phyloP scores from a whole-genome alignment of 2,329 filamentous ascomycete species.

The Eutypa lata region DNA sequence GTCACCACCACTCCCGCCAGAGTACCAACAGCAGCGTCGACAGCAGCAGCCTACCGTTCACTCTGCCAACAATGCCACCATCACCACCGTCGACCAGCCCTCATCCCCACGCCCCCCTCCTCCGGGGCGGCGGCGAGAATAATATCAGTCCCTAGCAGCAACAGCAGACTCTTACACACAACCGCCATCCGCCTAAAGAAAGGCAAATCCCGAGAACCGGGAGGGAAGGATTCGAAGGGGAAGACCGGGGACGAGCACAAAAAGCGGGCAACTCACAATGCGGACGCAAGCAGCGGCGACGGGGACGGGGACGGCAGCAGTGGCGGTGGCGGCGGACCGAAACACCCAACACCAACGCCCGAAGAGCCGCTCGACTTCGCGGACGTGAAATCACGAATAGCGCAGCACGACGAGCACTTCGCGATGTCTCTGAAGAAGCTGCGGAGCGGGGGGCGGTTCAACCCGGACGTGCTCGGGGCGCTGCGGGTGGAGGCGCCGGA shows the following conservation, averaged over 20 bases:
- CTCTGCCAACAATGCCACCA: background rate
- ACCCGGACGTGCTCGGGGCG: constrained; percentile 45
- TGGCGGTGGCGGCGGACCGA: constrained; percentile 13
- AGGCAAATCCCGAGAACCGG: no score
- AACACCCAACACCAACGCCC: constrained; percentile 32
- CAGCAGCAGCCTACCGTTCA: background rate
- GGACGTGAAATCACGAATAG: constrained; percentile 43
- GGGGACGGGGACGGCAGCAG: constrained; percentile 2
- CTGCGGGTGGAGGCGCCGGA: constrained; percentile 36
- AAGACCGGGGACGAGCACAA: constrained; percentile 1
- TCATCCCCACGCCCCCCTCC: background rate
- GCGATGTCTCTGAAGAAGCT: constrained; percentile 38
- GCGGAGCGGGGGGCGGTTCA: constrained; percentile 48
- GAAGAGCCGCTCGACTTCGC: constrained; percentile 48
- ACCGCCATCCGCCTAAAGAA: background rate
- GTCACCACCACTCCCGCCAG: background rate
- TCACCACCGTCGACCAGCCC: background rate
- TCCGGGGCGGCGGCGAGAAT: no score
- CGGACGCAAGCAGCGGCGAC: background rate
- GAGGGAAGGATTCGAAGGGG: no score
- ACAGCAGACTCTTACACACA: background rate
- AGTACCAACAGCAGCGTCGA: background rate
- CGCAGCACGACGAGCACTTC: constrained; percentile 40
- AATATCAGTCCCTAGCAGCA: background rate
- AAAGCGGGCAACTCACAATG: background rate